phyloP scores from a whole-genome alignment of 2,329 filamentous ascomycete species.

The Fusarium robinianum region DNA sequence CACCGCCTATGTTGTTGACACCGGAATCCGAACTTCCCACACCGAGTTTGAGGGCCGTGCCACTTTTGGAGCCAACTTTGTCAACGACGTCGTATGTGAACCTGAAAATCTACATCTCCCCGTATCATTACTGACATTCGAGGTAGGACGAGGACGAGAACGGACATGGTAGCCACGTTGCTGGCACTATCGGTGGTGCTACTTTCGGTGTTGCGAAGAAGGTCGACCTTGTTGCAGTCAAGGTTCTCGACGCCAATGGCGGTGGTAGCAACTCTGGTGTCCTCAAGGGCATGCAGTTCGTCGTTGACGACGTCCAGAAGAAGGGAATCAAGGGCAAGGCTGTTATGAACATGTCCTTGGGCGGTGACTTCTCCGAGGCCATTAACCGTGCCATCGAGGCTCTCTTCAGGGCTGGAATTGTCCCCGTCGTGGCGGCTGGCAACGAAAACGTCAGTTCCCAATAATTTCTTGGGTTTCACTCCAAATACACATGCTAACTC shows the following conservation, averaged over 20 bases:
- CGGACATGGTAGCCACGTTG: constrained; percentile 67
- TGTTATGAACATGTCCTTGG: constrained; percentile 68
- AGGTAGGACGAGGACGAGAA: constrained; percentile 57
- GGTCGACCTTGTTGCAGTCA: constrained; percentile 58
- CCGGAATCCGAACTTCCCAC: constrained; percentile 63
- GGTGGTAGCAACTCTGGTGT: constrained; percentile 48
- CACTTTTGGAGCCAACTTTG: constrained; percentile 56
- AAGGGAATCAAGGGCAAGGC: constrained; percentile 54
- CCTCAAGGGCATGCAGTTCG: constrained; percentile 63
- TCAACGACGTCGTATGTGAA: constrained; percentile 51
- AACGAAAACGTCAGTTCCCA: constrained; percentile 57
- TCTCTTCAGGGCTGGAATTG: constrained; percentile 55
- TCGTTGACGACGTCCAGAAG: constrained; percentile 51
- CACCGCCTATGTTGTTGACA: constrained; percentile 68
- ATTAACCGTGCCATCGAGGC: constrained; percentile 60
- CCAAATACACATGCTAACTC: constrained; percentile 12
- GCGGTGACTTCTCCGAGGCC: constrained; percentile 53
- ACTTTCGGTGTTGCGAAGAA: constrained; percentile 63
- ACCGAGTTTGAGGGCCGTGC: constrained; percentile 61
- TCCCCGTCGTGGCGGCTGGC: constrained; percentile 64
- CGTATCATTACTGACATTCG: constrained; percentile 1
- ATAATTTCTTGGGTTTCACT: neutral
- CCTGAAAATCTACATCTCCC: neutral
- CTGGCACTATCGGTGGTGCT: constrained; percentile 63
- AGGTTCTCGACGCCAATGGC: constrained; percentile 58